These are phyloP conservation scores for Pyrenopolyporus hunteri DNA, from an alignment of 495 filamentous ascomycete genomes.

Conservation along the genomic window DNA sequence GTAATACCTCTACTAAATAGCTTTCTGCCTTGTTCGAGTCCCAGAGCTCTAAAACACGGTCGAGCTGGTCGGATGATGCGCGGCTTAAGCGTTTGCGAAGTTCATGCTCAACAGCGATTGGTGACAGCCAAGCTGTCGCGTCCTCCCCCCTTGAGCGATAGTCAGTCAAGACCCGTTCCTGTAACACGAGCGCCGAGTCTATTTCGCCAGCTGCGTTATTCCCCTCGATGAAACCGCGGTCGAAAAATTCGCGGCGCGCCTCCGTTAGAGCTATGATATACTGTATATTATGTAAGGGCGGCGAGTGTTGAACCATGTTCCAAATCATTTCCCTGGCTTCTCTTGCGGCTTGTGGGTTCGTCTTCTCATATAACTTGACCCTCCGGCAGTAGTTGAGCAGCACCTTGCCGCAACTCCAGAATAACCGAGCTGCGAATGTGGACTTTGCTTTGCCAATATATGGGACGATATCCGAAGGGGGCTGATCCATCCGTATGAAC, in stretches of 20 bases:
- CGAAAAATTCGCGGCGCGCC: slow-evolving; percentile 22
- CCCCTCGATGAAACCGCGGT: slow-evolving; percentile 21
- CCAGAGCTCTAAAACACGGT: slow-evolving; percentile 8
- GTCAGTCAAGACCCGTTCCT: slow-evolving; percentile 13
- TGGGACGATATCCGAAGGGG: slow-evolving; percentile 28
- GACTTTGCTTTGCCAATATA: slow-evolving; percentile 23
- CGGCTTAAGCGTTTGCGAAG: slow-evolving; percentile 23
- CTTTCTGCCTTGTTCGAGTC: not conserved
- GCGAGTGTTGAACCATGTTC: slow-evolving; percentile 28
- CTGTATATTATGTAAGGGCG: slow-evolving; percentile 12
- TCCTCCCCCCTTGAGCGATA: slow-evolving; percentile 22
- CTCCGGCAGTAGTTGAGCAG: slow-evolving; percentile 19
- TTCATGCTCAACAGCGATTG: slow-evolving; percentile 23
- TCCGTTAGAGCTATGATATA: slow-evolving; percentile 32
- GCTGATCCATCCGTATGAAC: slow-evolving; percentile 11
- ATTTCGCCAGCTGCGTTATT: slow-evolving; percentile 17
- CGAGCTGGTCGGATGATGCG: slow-evolving; percentile 19
- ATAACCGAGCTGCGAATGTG: slow-evolving; percentile 33
- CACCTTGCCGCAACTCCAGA: slow-evolving; percentile 28
- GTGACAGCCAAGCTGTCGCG: slow-evolving; percentile 18
- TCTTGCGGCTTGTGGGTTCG: not conserved
- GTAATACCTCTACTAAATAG: not conserved
- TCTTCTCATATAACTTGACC: not conserved
- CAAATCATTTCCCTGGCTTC: slow-evolving; percentile 24
- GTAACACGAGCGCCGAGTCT: slow-evolving; percentile 7